phyloP scores from a whole-genome alignment of 176 grass and related monocot species.

The Cymbopogon citratus region DNA sequence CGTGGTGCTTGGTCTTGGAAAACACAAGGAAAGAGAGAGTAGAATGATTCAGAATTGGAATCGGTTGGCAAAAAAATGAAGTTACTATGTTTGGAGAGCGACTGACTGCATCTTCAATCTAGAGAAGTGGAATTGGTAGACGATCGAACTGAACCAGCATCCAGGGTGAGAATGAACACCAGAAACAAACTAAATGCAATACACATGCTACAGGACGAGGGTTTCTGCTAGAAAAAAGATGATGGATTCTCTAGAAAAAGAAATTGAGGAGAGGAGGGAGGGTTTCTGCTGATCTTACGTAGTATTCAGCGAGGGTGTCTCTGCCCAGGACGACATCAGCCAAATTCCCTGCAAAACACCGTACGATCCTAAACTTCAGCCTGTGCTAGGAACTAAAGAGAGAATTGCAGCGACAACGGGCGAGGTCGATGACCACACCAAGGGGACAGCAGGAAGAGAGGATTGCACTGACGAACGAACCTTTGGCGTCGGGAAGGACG shows the following conservation, averaged over 20 bases:
- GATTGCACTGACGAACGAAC: not conserved
- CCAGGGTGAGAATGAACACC: not conserved
- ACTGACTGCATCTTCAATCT: not conserved
- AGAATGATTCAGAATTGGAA: not conserved
- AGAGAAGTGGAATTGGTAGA: not conserved
- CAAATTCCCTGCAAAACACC: conserved; percentile 50
- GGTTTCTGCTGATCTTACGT: conserved; percentile 39
- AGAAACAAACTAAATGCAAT: not conserved
- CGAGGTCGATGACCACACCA: not conserved
- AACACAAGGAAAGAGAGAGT: not conserved
- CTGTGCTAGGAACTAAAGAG: too few species aligned
- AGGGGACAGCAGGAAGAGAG: not conserved
- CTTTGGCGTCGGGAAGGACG: conserved; percentile 65
- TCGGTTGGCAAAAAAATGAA: not conserved
- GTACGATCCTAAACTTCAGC: too few species aligned
- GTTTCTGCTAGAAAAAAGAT: too few species aligned
- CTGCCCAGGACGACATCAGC: conserved; percentile 75
- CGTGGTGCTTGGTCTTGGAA: not conserved
- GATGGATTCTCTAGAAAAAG: not conserved
- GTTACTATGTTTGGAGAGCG: not conserved
- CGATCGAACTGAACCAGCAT: not conserved
- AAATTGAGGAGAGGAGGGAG: not conserved
- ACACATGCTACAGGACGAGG: not conserved
- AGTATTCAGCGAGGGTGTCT: conserved; percentile 61
- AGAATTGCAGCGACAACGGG: not conserved